Evolutionary conservation across 805 yeast genomes (phyloP), one percentile per base, ranked within the genome.

Genomic region (Ogataea sp.): DNA sequence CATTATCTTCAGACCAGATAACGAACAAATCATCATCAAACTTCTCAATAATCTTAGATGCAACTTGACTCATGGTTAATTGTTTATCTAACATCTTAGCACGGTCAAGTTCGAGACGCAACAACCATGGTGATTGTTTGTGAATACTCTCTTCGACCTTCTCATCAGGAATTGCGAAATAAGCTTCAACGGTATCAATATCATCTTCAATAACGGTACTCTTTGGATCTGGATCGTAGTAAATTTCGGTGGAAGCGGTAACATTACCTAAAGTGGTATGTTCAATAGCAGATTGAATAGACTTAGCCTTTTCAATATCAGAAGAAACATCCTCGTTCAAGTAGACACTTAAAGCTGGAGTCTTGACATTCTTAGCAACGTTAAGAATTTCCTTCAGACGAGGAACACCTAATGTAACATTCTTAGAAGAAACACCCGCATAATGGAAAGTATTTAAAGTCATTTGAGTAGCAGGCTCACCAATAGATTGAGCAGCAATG

Each of bases 321-420:
- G 75, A 72, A 5, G 96, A 89, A 46, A 80, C 73, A 31, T 78
- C 90, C 5, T 80, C 79, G 36, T 85, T 73, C 59, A 93, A 68
- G 59, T 89, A 93, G n/a, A 90, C 96, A 9, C 96, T 88, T 58
- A 90, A 71, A 13, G 96, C 94, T n/a, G 99, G 99, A n/a, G 99
- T 93, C 67, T 90, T 93, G 73, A 93, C 89, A 55, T 86, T 90
- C 69, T 93, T 93, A 10, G 99, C 99, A 48, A 93, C 98, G 61
- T 90, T 90, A 64, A 93, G 75, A 77, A 93, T 93, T 70, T 89
- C 97, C 76, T 89, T 89, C 62, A 89, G 75, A 74, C 97, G 94
- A 44, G 97, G 97, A 58, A 88, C 96, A 78, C 96, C 96, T 48
- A 90, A 76, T 3, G 96, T 88, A 46, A 88, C 96, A 62, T 88